These are phyloP conservation scores for Eucalyptus paniculata DNA, from an alignment of 345 rosid species.

Conservation along the genomic window DNA sequence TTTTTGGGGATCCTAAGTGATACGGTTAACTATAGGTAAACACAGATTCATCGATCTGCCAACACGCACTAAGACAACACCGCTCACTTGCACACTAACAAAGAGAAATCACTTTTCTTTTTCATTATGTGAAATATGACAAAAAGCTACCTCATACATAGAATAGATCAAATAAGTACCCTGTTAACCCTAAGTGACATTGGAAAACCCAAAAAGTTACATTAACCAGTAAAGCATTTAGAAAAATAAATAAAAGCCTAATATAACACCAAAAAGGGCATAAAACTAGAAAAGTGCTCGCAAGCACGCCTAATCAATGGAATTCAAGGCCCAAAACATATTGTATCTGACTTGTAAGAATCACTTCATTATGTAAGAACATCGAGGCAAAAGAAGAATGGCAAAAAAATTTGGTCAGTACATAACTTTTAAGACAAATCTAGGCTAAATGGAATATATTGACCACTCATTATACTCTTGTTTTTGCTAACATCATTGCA, in stretches of 20 bases:
- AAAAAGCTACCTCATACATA: not conserved
- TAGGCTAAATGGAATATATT: too few relatives aligned
- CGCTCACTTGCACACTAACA: not conserved
- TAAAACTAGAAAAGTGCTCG: not conserved
- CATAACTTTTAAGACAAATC: not conserved
- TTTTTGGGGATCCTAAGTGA: too few relatives aligned
- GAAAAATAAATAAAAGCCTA: too few relatives aligned
- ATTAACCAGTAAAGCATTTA: too few relatives aligned
- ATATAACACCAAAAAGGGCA: too few relatives aligned
- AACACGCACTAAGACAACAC: not conserved
- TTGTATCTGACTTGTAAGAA: not conserved
- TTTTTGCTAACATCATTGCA: not conserved
- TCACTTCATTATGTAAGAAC: not conserved
- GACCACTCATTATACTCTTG: not conserved
- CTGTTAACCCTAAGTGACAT: accelerated
- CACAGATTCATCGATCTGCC: not conserved
- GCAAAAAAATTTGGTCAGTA: too few relatives aligned
- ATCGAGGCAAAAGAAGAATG: not conserved
- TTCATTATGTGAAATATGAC: not conserved
- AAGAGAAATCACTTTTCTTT: too few relatives aligned
- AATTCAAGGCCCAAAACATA: not conserved
- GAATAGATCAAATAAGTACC: not conserved
- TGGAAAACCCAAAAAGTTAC: not conserved
- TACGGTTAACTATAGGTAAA: too few relatives aligned
- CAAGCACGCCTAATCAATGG: not conserved